A percentile compares a stretch with the other conserved stretches of the same genome.
phyloP scores from a whole-genome alignment of 345 rosid species.

The Nasturtium officinale region DNA sequence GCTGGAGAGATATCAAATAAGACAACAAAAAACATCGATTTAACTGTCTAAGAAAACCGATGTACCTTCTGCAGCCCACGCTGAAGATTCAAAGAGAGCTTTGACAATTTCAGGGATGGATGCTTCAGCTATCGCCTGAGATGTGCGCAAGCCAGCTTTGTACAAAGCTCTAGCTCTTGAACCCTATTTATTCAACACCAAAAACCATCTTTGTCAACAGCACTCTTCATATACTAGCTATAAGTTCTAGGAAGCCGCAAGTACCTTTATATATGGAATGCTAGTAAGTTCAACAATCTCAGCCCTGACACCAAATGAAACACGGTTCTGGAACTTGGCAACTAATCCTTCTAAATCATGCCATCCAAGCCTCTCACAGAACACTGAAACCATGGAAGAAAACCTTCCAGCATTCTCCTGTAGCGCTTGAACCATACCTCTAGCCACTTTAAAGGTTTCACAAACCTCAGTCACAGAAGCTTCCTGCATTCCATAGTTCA shows the following conservation, averaged over 20 bases:
- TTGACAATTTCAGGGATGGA: slow-evolving; percentile 79
- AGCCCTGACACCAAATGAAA: slow-evolving; percentile 97
- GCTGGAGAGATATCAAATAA: slow-evolving; percentile 24
- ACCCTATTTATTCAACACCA: slow-evolving; percentile 56
- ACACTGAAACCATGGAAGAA: slow-evolving; percentile 95
- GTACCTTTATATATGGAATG: slow-evolving; percentile 90
- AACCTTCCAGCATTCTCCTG: slow-evolving; percentile 99
- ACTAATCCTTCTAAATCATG: slow-evolving; percentile 93
- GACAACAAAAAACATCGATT: slow-evolving; percentile 19
- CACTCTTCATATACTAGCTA: slow-evolving; percentile 16
- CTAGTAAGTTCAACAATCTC: slow-evolving; percentile 95
- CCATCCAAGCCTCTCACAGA: slow-evolving; percentile 98
- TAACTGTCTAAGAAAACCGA: slow-evolving; percentile 18
- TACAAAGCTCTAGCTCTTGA: slow-evolving; percentile 95
- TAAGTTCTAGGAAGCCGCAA: slow-evolving; percentile 17
- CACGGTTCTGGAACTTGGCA: slow-evolving; percentile 92
- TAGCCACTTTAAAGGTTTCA: slow-evolving; percentile 88
- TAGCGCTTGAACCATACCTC: slow-evolving; percentile 96
- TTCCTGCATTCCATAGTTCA: slow-evolving; percentile 65
- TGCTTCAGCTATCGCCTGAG: slow-evolving; percentile 93
- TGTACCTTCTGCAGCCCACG: slow-evolving; percentile 80
- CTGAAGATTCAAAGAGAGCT: slow-evolving; percentile 89
- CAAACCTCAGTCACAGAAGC: slow-evolving; percentile 88
- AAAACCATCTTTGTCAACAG: slow-evolving; percentile 26
- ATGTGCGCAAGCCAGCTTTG: slow-evolving; percentile 93